Percentiles rank a stretch among this genome's conserved stretches.
phyloP scores from a whole-genome alignment of 257 asterid genomes.

The Nyctanthes arbortristis region DNA sequence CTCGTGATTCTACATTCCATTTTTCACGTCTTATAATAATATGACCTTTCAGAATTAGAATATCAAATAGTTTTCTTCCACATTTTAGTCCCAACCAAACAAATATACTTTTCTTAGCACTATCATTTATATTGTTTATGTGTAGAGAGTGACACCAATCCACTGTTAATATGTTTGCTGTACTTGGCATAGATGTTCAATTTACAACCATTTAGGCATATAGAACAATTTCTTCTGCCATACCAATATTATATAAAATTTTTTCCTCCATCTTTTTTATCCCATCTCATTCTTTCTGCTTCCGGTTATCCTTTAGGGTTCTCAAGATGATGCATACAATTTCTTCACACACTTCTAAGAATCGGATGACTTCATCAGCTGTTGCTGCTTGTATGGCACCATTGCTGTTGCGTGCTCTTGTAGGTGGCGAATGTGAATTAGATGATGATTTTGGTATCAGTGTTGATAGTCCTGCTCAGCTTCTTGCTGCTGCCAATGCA shows the following conservation, averaged over 20 bases:
- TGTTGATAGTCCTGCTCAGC: slow-evolving; percentile 86
- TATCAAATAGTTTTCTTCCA: neutral
- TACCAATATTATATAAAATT: slow-evolving; percentile 14
- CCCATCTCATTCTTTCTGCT: slow-evolving; percentile 20
- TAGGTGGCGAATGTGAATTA: slow-evolving; percentile 88
- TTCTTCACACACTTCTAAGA: slow-evolving; percentile 71
- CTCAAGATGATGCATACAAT: slow-evolving; percentile 87
- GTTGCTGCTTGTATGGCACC: slow-evolving; percentile 99
- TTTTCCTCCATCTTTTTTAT: slow-evolving; percentile 15
- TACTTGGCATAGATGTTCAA: slow-evolving; percentile 2
- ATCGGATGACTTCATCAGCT: slow-evolving; percentile 85
- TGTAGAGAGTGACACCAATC: neutral
- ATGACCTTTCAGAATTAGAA: neutral
- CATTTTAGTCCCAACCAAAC: neutral
- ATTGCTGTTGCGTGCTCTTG: slow-evolving; percentile 87
- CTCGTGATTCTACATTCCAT: neutral
- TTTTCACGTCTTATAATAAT: neutral
- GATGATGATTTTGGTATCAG: slow-evolving; percentile 71
- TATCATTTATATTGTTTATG: neutral
- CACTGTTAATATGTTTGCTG: slow-evolving; percentile 5
- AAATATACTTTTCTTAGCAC: neutral
- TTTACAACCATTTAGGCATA: neutral
- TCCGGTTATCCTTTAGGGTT: slow-evolving; percentile 46
- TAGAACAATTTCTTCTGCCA: slow-evolving; percentile 13
- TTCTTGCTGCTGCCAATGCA: slow-evolving; percentile 95